phyloP scores from a whole-genome alignment of 805 yeast species.

The Vanderwaltozyma yarrowii region DNA sequence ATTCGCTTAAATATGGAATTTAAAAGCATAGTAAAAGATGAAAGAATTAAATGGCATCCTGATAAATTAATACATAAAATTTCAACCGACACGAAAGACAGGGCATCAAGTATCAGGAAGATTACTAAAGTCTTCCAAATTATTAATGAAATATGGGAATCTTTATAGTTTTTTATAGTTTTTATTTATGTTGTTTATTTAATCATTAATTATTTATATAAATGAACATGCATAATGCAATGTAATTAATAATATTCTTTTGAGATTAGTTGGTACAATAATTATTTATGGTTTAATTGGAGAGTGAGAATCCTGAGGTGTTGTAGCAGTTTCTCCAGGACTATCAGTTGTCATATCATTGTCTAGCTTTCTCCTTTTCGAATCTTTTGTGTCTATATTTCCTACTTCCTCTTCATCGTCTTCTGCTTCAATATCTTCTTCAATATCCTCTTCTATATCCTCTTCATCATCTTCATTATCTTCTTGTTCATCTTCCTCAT shows the following conservation, averaged over 20 bases:
- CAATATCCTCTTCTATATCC: constrained; percentile 36
- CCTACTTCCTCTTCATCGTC: constrained; percentile 40
- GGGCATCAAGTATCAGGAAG: constrained; percentile 2
- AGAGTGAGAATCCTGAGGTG: constrained; percentile 23
- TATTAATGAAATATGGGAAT: constrained; percentile 33
- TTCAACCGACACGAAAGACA: not conserved
- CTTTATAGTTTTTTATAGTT: not conserved
- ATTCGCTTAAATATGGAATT: not conserved
- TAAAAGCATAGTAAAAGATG: constrained; percentile 30
- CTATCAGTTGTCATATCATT: constrained; percentile 20
- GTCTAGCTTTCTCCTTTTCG: constrained; percentile 28
- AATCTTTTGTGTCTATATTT: constrained; percentile 32
- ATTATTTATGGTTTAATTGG: constrained; percentile 2
- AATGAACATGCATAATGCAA: no score
- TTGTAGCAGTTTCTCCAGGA: constrained; percentile 12
- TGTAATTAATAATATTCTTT: no score
- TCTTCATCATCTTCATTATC: constrained; percentile 28
- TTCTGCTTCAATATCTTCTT: constrained; percentile 24
- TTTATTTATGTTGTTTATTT: not conserved
- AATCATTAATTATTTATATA: no score
- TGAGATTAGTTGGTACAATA: no score
- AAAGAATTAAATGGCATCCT: constrained; percentile 63
- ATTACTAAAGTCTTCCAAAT: constrained; percentile 36
- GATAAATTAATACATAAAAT: constrained; percentile 31
- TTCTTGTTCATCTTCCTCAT: constrained; percentile 18